phyloP scores from a whole-genome alignment of 2,329 filamentous ascomycete genomes.

The Ampelomyces quisqualis region DNA sequence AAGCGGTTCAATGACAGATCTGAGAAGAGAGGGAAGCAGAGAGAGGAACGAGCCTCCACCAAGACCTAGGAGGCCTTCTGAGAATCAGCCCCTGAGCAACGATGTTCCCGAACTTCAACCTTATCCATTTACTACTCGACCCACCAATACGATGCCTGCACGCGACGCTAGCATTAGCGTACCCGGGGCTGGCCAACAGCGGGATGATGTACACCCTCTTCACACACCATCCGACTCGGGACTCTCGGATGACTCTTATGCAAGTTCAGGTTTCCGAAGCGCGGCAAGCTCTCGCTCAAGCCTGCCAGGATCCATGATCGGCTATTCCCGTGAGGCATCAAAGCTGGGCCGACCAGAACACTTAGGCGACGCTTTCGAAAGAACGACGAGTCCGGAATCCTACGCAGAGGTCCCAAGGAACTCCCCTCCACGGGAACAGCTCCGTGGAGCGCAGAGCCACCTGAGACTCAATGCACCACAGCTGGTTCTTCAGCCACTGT shows the following conservation, averaged over 20 bases:
- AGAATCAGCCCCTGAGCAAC: conserved; percentile 23
- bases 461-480: conserved; percentile 24
- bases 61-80: conserved; percentile 29
- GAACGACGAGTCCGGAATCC: conserved; percentile 35
- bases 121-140: conserved; percentile 19
- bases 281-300: conserved; percentile 43
- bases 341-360: conserved; percentile 29
- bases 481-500: conserved; percentile 22
- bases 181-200: conserved; percentile 22
- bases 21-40: conserved; percentile 25
- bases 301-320: conserved; percentile 40
- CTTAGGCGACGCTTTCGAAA: conserved; percentile 27
- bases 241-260: conserved; percentile 43
- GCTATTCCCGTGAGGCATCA: conserved; percentile 37
- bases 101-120: conserved; percentile 24
- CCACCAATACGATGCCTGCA: conserved; percentile 24
- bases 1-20: conserved; percentile 21
- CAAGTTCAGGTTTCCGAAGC: conserved; percentile 38
- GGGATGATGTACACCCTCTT: conserved; percentile 31
- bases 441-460: conserved; percentile 22
- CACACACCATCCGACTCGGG: conserved; percentile 46
- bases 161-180: conserved; percentile 28
- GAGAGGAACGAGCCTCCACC: conserved; percentile 23
- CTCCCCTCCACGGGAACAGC: conserved; percentile 13
- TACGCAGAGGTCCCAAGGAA: conserved; percentile 22